Evolutionary conservation across 148 eudicot species (phyloP), one percentile per base, ranked within the genome.

Genomic region (Silene uniflora): DNA sequence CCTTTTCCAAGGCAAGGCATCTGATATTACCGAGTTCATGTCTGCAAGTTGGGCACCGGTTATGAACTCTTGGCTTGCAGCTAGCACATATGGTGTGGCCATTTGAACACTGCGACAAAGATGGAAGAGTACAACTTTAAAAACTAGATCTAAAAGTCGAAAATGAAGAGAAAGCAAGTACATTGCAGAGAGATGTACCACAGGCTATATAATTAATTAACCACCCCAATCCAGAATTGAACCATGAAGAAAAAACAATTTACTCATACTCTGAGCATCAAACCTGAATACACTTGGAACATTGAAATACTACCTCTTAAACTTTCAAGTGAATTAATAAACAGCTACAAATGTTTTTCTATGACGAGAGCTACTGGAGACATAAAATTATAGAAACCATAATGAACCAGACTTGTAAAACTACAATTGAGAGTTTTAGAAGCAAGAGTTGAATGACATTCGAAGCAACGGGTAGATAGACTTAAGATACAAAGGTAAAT

Each of bases 21-120:
- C 97, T 77, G 58, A 93, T 93, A 78, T 93, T 91, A 52, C 98
- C 98, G 71, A 93, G 98, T 66, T 93, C 98, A 62, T 93, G 94
- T 83, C 98, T 91, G 86, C 98, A 93, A 75, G 98, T 93, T 63
- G 98, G 98, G 80, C 98, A 93, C 8, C 98, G 88, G 76, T 93
- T 93, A 81, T 89, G 98, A 78, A 93, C 97, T 84, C 97, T 82
- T 13, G 98, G 92, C 72, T 91, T 93, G 92, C 98, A 93, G 71
- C 84, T 85, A 46, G 98, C 85, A 80, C 98, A 93, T 58, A 93
- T 72, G 58, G 98, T 93, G 81, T 93, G 98, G 47, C 98, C 98
- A 83, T 93, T 93, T 60, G 93, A 86, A 78, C 98, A 93, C 97
- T 93, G 90, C 78, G 86, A 59, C 24, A 77, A 59, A 55, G 44